Evolutionary conservation across 805 yeast species (phyloP).

Genomic region (Saturnispora besseyi): DNA sequence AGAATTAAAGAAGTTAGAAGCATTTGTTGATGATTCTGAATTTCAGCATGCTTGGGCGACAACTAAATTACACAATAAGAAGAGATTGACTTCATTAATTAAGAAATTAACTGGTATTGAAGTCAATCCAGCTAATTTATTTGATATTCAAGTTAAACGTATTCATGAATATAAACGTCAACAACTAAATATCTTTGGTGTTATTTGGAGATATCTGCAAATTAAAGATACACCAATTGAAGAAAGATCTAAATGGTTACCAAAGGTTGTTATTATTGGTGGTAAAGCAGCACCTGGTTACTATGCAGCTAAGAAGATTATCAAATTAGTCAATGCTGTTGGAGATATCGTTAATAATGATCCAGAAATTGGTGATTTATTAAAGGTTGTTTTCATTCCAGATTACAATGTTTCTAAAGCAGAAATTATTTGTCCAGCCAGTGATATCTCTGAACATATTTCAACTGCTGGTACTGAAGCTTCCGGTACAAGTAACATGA

Average conservation of each 20-base stretch:
- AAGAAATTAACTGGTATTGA: slow-evolving; percentile 52
- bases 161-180: slow-evolving; percentile 95
- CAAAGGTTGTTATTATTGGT: slow-evolving; percentile 79
- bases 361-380: slow-evolving; percentile 58
- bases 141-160: slow-evolving; percentile 90
- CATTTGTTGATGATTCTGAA: slow-evolving; percentile 55
- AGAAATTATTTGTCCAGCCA: slow-evolving; percentile 81
- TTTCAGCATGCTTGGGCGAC: slow-evolving; percentile 65
- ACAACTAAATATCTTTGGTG: slow-evolving; percentile 86
- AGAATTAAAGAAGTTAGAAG: slow-evolving; percentile 55
- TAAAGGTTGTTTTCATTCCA: slow-evolving; percentile 82
- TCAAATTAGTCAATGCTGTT: slow-evolving; percentile 75
- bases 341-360: slow-evolving; percentile 75
- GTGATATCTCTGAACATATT: slow-evolving; percentile 86
- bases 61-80: slow-evolving; percentile 64
- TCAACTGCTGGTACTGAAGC: slow-evolving; percentile 98
- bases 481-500: slow-evolving; percentile 93
- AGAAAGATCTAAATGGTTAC: slow-evolving; percentile 55
- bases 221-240: slow-evolving; percentile 60
- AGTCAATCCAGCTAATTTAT: slow-evolving; percentile 64
- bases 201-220: slow-evolving; percentile 69
- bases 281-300: slow-evolving; percentile 98
- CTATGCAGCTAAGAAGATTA: slow-evolving; percentile 87
- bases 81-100: slow-evolving; percentile 55
- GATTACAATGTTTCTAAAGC: slow-evolving; percentile 94